phyloP scores from a whole-genome alignment of 257 asterid species.

The Gentiana dahurica region DNA sequence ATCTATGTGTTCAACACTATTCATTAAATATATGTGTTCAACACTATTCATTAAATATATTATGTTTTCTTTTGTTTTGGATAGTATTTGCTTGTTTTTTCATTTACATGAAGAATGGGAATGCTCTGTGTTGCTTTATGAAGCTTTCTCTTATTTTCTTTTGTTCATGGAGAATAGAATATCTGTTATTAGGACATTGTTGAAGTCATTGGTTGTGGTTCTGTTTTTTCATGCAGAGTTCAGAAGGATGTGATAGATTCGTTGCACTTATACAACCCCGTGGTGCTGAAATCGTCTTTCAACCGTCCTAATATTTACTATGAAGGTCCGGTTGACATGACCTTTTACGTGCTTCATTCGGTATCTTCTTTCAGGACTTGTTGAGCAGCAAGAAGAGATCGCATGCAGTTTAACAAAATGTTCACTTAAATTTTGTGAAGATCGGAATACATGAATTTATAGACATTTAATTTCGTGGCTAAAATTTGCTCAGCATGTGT shows the following conservation, averaged over 20 bases:
- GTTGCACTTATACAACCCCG: conserved; percentile 68
- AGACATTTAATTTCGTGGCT: too few species aligned
- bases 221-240: conserved; percentile 52
- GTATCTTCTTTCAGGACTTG: background rate
- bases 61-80: too few species aligned
- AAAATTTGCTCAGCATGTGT: too few species aligned
- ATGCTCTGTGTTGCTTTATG: too few species aligned
- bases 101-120: too few species aligned
- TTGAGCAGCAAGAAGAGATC: background rate
- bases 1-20: too few species aligned
- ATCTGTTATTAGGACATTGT: too few species aligned
- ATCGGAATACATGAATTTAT: background rate
- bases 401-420: background rate
- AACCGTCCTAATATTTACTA: conserved; percentile 88
- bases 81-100: too few species aligned
- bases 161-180: too few species aligned
- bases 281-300: conserved; percentile 83
- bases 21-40: too few species aligned
- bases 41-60: too few species aligned
- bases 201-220: conserved; percentile 12
- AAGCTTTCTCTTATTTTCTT: too few species aligned
- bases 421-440: background rate
- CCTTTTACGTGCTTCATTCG: conserved; percentile 13
- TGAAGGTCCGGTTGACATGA: conserved; percentile 51
- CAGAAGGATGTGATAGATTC: conserved; percentile 84